Evolutionary conservation across 805 yeast species (phyloP), one percentile per base, ranked within the genome.

Genomic region (Clavispora asparagi): DNA sequence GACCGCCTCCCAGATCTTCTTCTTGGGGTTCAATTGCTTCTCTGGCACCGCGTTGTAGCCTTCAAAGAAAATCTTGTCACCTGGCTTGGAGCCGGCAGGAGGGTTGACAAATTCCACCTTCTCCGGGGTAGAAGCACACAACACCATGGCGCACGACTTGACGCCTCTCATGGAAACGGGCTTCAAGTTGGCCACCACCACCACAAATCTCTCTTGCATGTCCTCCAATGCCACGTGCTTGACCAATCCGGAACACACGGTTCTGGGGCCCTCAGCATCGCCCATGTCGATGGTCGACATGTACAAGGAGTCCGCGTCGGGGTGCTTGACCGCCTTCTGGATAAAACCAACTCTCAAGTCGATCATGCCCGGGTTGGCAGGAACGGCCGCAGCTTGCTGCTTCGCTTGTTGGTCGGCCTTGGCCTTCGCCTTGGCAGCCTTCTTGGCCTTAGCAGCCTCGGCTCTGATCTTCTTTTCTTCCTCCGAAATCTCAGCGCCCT

Each of bases 131-230:
- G 97, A 89, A 25, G 90, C 92, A 77, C 99, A 94, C 57, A 94
- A 77, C 41, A 94, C 98, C 99, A 94, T 94, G 43, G 96, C 99
- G 43, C 82, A 73, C 9, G 97, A 90, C 67, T 89, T 89, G 62
- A 94, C 82, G 55, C 99, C 98, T 73, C 99, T 85, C 99, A 94
- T 94, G 61, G 83, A 84, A 37, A 91, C 99, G 16, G 99, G 99
- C 74, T 94, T 94, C 71, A 94, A 80, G 76, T 95, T 95, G 58
- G 97, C 96, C 59, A 94, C 90, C 47, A 85, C 85, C 40, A 94
- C 85, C 42, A 92, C 95, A 59, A 79, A 79, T 67, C 98, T 85
- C 68, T 88, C 81, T 78, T 94, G 99, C 96, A 94, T 85, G 38
- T 86, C 95, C 72, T 94, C 98, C 54, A 95, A 67, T 36, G 96